Evolutionary conservation across 345 rosid species (phyloP), one percentile per base, ranked within the genome.

Genomic region (Xanthoceras sorbifolium): DNA sequence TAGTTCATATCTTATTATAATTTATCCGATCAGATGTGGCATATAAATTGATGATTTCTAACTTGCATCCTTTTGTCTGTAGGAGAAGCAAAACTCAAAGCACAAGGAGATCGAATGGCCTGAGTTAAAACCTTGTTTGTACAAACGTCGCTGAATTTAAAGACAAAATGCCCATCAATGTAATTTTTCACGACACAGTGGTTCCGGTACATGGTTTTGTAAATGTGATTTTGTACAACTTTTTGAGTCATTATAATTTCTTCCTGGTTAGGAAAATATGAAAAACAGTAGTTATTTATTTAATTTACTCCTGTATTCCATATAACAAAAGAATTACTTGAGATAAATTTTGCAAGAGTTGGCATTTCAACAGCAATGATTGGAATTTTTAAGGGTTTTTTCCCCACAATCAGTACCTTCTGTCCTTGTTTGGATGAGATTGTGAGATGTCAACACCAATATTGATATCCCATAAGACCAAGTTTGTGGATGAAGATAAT

Each of bases 91-190:
- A 69, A 84, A 61, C 64, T 87, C 90, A 20, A 80, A 80, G 69
- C 64, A 63, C 79, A 88, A 87, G 81, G 92, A 84, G 71, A 88
- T 90, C 1, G 79, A 82, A 40, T 96, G 98, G 97, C 98, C 98
- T 0, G 93, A 93, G 84, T 76, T 96, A 70, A 95, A 95, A 82
- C 94, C 99, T 74, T 94, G 98, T 79, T 54, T 94, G 62, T 92
- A 94, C 85, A 94, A 94, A 86, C 94, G 97, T 34, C 92, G 98
- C 9, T 92, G 88, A 92, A 61, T 48, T 57, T 28, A 28, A 22
- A 61, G 15, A 15, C 63, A 32, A 62, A 26, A 1, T 28, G 42
- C 18, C 3, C 62, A 38, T 1, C 50, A 31, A 31, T 31, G 52
- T 61, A n/a, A n/a, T 9, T 18, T 44, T 36, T 61, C 63, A 20